Evolutionary conservation across 345 rosid genomes (phyloP), one percentile per base, ranked within the genome.

Genomic region (Populus davidiana): DNA sequence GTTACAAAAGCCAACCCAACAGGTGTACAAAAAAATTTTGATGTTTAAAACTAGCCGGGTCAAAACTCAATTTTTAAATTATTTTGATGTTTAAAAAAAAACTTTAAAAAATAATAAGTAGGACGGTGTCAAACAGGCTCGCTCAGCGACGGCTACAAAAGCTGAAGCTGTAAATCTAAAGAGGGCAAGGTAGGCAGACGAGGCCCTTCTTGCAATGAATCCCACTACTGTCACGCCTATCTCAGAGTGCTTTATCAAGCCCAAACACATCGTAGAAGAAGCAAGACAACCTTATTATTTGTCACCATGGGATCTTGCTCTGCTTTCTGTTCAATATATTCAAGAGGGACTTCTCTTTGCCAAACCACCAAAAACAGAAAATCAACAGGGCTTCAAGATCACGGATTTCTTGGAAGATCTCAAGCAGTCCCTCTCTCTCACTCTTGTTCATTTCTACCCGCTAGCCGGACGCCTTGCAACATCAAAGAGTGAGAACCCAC

Each of bases 401-500:
- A 63, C 43, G 0, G 61, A 83, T 78, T 38, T 87, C 64, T 67
- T 89, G 75, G 79, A 82, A 7, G 81, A 77, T 72, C 89, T 92
- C 14, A 85, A 79, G 76, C 78, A 74, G 8, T 94, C 96, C 61
- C 91, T 89, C 0, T 82, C 93, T 12, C 80, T 77, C 25, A 78
- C 94, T 25, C 97, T 92, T 0, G 81, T 86, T 52, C 91, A 94
- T 80, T 91, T 88, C 86, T 86, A 88, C 80, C 97, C 98, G 0
- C 90, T 92, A 0, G 82, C 92, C 2, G 94, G 98, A 74, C 90
- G 97, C 18, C 84, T 92, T 0, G 80, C 75, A n/a, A 81, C 94
- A 0, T 9, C n/a, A 6, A 77, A 31, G 66, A 52, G 44, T 1
- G 68, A 83, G 17, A 80, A 79, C 61, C 88, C 89, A 0, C 77